Percentiles rank a stretch among this genome's conserved stretches.
Evolutionary conservation across 1,139 yeast genomes (phyloP).

Genomic region (Eremothecium cymbalariae): DNA sequence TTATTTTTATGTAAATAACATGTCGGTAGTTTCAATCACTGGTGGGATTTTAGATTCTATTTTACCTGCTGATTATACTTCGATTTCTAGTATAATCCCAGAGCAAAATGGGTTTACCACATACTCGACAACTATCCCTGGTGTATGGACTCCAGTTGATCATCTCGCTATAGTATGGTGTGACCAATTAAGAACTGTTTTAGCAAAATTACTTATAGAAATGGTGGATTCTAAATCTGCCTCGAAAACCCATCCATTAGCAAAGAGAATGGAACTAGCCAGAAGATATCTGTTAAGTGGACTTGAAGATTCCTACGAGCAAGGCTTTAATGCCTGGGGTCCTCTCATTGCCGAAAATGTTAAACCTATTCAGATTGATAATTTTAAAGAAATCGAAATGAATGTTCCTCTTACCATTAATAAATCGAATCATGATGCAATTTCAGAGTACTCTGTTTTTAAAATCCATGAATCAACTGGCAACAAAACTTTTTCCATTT

Average conservation of each 20-base stretch:
- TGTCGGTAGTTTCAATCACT: constrained; percentile 67
- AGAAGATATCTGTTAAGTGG: constrained; percentile 49
- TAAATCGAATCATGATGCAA: neutral
- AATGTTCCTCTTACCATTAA: neutral
- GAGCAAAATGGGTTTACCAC: constrained; percentile 72
- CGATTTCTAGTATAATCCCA: constrained; percentile 66
- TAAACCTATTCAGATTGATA: no score
- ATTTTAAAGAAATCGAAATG: no score
- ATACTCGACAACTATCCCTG: constrained; percentile 78
- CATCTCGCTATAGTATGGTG: constrained; percentile 98
- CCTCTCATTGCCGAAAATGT: no score
- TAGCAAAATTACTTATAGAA: constrained; percentile 54
- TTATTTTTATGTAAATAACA: constrained; percentile 32
- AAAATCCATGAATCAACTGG: constrained; percentile 1
- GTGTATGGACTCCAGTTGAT: constrained; percentile 91
- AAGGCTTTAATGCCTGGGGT: constrained; percentile 23
- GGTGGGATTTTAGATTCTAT: constrained; percentile 83
- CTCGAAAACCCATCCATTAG: constrained; percentile 42
- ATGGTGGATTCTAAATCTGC: constrained; percentile 44
- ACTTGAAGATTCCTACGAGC: constrained; percentile 38
- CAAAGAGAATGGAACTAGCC: constrained; percentile 51
- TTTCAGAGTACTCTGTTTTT: neutral
- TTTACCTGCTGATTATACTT: constrained; percentile 89
- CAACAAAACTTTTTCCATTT: constrained; percentile 11
- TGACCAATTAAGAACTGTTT: constrained; percentile 62